A percentile compares a stretch with the other conserved stretches of the same genome.
Evolutionary conservation across 2,329 filamentous ascomycete genomes (phyloP).

Genomic region (Fusarium cyanostomum): DNA sequence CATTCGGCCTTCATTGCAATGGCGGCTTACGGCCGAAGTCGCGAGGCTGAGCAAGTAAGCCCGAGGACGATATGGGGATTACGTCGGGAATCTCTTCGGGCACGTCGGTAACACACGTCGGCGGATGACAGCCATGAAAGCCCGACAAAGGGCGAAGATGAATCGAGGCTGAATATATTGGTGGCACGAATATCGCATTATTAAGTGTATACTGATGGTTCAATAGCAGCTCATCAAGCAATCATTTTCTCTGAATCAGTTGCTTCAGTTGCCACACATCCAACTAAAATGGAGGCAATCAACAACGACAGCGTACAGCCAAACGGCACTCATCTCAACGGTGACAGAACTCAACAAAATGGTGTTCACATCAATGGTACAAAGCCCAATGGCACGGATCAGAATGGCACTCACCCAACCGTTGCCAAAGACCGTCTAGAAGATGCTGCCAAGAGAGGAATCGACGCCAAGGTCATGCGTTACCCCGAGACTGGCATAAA

Average conservation of each 20-base stretch:
- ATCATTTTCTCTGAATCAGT: not conserved
- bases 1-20: not conserved
- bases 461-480: conserved; percentile 20
- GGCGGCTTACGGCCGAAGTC: not conserved
- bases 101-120: not conserved
- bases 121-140: not conserved
- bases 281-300: not conserved
- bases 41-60: conserved; percentile 3
- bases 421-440: not conserved
- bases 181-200: too few relatives aligned
- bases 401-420: not conserved
- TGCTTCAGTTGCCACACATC: not conserved
- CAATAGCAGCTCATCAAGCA: not conserved
- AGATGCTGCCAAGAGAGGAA: conserved; percentile 7
- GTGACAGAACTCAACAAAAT: not conserved
- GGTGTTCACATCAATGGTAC: not conserved
- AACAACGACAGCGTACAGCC: not conserved
- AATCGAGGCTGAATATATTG: too few relatives aligned
- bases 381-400: not conserved
- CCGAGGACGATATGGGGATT: not conserved
- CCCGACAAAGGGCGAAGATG: not conserved
- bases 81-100: conserved; percentile 21
- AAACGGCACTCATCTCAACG: not conserved
- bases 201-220: not conserved
- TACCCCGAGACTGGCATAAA: conserved; percentile 26